Evolutionary conservation across 352 stramenopile species (phyloP).

Genomic region (Blastocystis hominis): DNA sequence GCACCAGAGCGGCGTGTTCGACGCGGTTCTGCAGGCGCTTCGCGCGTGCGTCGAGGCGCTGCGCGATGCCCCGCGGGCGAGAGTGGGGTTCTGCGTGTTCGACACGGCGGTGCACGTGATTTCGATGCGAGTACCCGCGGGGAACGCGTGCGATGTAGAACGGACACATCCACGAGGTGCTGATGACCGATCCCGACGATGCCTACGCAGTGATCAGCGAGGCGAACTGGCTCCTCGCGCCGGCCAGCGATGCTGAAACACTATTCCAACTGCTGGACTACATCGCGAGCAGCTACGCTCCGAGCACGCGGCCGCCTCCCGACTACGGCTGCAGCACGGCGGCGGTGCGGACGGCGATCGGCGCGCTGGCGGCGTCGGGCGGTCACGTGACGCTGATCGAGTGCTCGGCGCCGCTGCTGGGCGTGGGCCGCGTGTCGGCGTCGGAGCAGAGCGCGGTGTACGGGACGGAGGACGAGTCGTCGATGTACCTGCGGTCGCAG

Average conservation of each 20-base stretch:
- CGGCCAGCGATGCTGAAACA: neutral
- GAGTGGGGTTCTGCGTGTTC: conserved; percentile 22
- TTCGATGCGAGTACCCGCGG: neutral
- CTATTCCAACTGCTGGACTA: neutral
- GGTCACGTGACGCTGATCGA: conserved; percentile 46
- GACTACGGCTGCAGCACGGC: neutral
- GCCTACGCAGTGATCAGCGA: neutral
- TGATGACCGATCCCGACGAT: conserved; percentile 41
- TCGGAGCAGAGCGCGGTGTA: neutral
- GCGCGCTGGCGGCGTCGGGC: neutral
- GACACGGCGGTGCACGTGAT: conserved; percentile 33
- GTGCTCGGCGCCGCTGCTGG: neutral
- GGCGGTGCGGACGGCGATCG: neutral
- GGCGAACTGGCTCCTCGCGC: neutral
- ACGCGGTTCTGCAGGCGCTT: neutral
- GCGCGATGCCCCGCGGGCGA: neutral
- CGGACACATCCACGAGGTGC: neutral
- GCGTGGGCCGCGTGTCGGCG: neutral
- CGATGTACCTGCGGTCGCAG: conserved; percentile 18
- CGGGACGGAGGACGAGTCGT: conserved; percentile 37
- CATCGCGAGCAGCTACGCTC: neutral
- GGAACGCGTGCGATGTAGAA: neutral
- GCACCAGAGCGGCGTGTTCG: neutral
- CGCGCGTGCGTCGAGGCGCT: neutral
- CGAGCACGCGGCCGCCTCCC: too few species aligned